A percentile compares a stretch with the other conserved stretches of the same genome.
phyloP scores from a whole-genome alignment of 139 green algal species.

The Picochlorum sp. region DNA sequence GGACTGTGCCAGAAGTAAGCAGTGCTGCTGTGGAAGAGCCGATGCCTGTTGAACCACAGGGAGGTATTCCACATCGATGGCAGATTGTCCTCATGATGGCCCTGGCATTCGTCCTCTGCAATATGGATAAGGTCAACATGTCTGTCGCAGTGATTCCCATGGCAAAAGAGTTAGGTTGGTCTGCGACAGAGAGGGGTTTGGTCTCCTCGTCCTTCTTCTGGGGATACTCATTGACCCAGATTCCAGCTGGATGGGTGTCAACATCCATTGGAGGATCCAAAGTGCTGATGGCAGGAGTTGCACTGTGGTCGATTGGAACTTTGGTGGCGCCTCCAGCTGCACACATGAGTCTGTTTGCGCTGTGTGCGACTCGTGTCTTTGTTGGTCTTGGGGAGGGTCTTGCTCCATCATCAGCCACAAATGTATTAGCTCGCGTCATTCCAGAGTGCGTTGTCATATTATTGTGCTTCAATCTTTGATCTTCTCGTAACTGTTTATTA shows the following conservation, averaged over 20 bases:
- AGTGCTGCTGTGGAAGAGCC: background rate
- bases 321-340: conserved; percentile 73
- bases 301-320: conserved; percentile 87
- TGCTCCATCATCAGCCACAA: conserved; percentile 81
- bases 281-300: conserved; percentile 79
- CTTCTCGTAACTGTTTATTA: background rate
- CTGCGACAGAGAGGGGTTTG: conserved; percentile 70
- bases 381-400: conserved; percentile 95
- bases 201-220: conserved; percentile 97
- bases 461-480: background rate
- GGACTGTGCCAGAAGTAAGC: background rate
- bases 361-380: conserved; percentile 78
- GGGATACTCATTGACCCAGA: conserved; percentile 88
- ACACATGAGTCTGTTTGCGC: conserved; percentile 55
- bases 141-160: conserved; percentile 97
- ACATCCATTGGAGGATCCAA: conserved; percentile 75
- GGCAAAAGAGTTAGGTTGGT: conserved; percentile 89
- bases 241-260: conserved; percentile 86
- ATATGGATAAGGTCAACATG: conserved; percentile 99
- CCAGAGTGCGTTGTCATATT: conserved; percentile 28
- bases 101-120: conserved; percentile 84
- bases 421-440: conserved; percentile 69
- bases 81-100: conserved; percentile 46
- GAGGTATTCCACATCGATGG: conserved; percentile 44
- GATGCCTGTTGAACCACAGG: conserved; percentile 6